Conservation (phyloP, 306 rosid species). For the Trichosanthes truncata region DNA sequence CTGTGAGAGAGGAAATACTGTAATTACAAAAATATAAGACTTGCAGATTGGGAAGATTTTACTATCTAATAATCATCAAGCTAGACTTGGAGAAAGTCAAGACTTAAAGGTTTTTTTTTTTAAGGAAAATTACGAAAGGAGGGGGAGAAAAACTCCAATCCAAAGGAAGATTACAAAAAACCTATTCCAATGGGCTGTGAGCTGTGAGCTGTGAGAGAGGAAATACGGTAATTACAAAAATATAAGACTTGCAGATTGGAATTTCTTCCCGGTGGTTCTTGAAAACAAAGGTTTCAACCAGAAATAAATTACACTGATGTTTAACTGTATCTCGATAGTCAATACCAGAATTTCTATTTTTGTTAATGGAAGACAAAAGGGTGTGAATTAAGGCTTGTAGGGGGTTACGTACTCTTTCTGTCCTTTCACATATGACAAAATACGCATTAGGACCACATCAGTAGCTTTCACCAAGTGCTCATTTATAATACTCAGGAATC, state of each 20-base stretch:
- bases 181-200: not conserved
- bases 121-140: too few relatives aligned
- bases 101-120: too few relatives aligned
- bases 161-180: not conserved
- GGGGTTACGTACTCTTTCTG: slow-evolving; percentile 49
- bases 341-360: not conserved
- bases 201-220: not conserved
- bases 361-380: not conserved
- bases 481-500: slow-evolving; percentile 65
- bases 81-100: too few relatives aligned
- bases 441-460: slow-evolving; percentile 50
- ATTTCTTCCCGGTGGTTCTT: not conserved
- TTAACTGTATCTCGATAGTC: not conserved
- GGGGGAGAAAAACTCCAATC: not conserved
- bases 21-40: too few relatives aligned
- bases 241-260: not conserved
- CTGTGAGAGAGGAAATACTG: not conserved
- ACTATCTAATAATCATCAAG: not conserved
- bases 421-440: slow-evolving; percentile 49
- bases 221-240: not conserved
- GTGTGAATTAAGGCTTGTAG: not conserved
- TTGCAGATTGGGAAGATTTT: too few relatives aligned
- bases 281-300: not conserved
- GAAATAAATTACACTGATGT: not conserved
- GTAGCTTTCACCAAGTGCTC: slow-evolving; percentile 55